These are phyloP conservation scores for Leccinum obscurum DNA, from an alignment of 768 basidiomycete species.

Conservation along the genomic window DNA sequence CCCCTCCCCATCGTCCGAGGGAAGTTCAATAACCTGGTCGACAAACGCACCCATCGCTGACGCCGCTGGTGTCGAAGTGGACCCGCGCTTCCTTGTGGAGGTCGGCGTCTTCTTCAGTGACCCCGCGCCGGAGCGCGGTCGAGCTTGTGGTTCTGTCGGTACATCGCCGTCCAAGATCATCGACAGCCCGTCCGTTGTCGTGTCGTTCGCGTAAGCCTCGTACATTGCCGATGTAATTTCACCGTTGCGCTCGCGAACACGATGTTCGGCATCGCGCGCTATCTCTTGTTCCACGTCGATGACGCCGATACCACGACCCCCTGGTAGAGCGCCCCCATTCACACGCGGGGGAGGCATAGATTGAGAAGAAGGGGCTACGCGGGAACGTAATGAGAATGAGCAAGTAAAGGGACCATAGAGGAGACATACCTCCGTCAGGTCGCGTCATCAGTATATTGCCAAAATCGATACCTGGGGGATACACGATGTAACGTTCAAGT, in stretches of 20 bases:
- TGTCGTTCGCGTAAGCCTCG: not conserved
- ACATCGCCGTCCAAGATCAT: not conserved
- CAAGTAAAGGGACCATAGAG: not conserved
- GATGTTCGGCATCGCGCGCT: constrained; percentile 17
- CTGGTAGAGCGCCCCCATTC: constrained; percentile 30
- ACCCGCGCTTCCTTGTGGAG: not conserved
- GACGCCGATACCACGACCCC: constrained; percentile 29
- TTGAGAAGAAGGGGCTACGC: constrained; percentile 11
- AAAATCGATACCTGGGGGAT: constrained; percentile 70
- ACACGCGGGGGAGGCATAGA: not conserved
- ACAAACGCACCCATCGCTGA: constrained; percentile 16
- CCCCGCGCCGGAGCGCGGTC: constrained; percentile 7
- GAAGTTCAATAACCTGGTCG: constrained; percentile 26
- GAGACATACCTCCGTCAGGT: constrained; percentile 17
- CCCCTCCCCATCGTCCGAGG: constrained; percentile 17
- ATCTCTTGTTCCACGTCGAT: constrained; percentile 27
- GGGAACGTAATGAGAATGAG: not conserved
- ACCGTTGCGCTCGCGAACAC: not conserved
- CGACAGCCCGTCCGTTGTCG: constrained; percentile 5
- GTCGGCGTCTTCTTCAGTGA: constrained; percentile 14
- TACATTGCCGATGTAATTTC: not conserved
- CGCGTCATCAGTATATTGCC: constrained; percentile 37
- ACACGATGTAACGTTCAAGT: constrained; percentile 65
- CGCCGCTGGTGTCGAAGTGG: not conserved
- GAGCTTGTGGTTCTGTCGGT: not conserved